Base-by-base conservation (phyloP, 208 protist species). In the Trypanosoma vivax region DNA sequence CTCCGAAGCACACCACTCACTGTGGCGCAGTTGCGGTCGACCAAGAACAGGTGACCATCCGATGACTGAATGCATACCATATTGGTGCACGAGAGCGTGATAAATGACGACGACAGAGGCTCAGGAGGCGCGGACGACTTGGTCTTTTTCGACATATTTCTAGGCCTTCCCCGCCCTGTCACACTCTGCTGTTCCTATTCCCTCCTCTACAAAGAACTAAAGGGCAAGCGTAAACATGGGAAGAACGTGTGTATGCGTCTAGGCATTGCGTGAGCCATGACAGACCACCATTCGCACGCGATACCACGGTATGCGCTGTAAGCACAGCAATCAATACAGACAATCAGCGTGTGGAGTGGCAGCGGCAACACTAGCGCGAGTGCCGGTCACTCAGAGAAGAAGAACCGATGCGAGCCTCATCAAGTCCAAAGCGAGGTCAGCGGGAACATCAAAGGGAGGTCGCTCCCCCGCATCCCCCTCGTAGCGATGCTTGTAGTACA, bases 401-500 rank as follows among this genome's bases (percentile, higher is more conserved):
- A 94, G 62, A n/a, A 65, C 27, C 16, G 51, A 43, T 7, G 88
- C 84, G 0, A 95, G 43, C 33, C 82, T 79, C 72, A 93, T 86
- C 38, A 95, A 30, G 19, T 86, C 81, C 5, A 93, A 45, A 4
- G 88, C 88, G 4, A 67, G 61, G 0, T 54, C 56, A 1, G 60
- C 1, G 2, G 79, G 83, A 9, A 93, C 65, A 33, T 68, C 35
- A 43, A 95, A 92, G 10, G 53, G 42, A 14, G 79, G 78, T 18
- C 88, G 74, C 19, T 56, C 34, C 24, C 76, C 75, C 9, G 39
- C 48, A 23, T 64, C 46, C n/a, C 80, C 65, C 10, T 90, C 87
- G 41, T 92, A 92, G 19, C 66, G 57, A 43, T 83, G 69, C 50
- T 95, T 95, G 67, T 87, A 90, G 60, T 93, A 83, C 19, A 92